phyloP scores from a whole-genome alignment of 2,329 filamentous ascomycete genomes.

The Diaporthe aspalathi region DNA sequence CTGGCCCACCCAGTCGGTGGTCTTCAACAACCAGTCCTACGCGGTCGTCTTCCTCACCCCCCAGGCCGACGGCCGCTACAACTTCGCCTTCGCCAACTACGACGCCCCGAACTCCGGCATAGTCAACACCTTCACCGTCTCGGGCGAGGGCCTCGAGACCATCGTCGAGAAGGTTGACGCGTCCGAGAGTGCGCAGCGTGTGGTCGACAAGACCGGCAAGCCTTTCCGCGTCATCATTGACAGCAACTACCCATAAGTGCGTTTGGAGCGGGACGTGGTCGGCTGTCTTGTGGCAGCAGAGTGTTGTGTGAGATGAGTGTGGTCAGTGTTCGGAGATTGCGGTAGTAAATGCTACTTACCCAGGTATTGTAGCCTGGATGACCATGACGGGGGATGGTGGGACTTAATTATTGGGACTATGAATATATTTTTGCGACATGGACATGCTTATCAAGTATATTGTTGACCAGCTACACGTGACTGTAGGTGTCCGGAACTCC shows the following conservation, averaged over 20 bases:
- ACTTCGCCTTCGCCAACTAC: not conserved
- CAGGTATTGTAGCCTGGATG: not conserved
- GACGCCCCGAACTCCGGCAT: not conserved
- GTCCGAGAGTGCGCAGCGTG: not conserved
- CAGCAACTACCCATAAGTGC: not conserved
- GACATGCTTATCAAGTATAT: too few species aligned
- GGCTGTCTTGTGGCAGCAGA: not conserved
- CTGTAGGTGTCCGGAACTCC: too few species aligned
- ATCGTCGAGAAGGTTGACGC: not conserved
- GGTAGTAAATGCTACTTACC: not conserved
- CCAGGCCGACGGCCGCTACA: not conserved
- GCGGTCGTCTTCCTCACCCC: not conserved
- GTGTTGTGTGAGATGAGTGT: not conserved
- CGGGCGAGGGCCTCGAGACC: not conserved
- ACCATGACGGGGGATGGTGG: too few species aligned
- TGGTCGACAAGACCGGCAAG: not conserved
- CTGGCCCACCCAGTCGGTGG: not conserved
- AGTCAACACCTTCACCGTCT: not conserved
- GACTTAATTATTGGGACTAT: not conserved
- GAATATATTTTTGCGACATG: not conserved
- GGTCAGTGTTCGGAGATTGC: not conserved
- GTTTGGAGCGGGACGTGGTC: too few species aligned
- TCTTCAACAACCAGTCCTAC: not conserved
- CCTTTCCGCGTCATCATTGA: not conserved
- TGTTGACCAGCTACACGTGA: too few species aligned